Evolutionary conservation across 495 filamentous ascomycete species (phyloP).

Genomic region (Hamigera avellanea): DNA sequence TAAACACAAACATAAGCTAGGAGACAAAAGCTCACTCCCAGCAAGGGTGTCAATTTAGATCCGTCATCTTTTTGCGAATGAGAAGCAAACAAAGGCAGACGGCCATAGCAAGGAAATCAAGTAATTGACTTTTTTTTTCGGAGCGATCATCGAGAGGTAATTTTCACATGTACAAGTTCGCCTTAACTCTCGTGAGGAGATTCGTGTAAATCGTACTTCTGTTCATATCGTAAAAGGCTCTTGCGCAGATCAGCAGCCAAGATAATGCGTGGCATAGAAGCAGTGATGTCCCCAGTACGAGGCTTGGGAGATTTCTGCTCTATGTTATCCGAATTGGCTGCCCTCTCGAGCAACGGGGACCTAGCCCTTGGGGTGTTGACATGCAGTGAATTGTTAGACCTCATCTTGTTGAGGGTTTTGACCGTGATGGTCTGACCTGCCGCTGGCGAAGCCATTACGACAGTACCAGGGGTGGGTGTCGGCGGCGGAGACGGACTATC

Average conservation of each 20-base stretch:
- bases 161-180: not conserved
- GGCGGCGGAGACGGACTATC: slow-evolving; percentile 63
- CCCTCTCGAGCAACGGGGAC: slow-evolving; percentile 14
- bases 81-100: too few species aligned
- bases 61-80: too few species aligned
- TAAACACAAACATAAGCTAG: too few species aligned
- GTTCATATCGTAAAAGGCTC: slow-evolving; percentile 17
- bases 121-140: too few species aligned
- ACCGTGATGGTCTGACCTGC: slow-evolving; percentile 56
- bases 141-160: too few species aligned
- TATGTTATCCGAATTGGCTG: not conserved
- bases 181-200: slow-evolving; percentile 16
- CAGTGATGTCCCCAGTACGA: not conserved
- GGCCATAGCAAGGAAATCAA: too few species aligned
- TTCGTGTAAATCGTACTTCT: slow-evolving; percentile 20
- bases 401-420: slow-evolving; percentile 49
- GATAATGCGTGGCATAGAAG: slow-evolving; percentile 7
- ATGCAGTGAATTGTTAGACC: slow-evolving; percentile 50
- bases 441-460: slow-evolving; percentile 58
- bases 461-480: slow-evolving; percentile 52
- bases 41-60: too few species aligned
- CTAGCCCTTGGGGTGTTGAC: slow-evolving; percentile 12
- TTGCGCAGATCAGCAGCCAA: slow-evolving; percentile 14
- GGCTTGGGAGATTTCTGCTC: slow-evolving; percentile 4
- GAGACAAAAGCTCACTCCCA: too few species aligned